A percentile compares a stretch with the other conserved stretches of the same genome.
Evolutionary conservation across 2,329 filamentous ascomycete genomes (phyloP).

Genomic region (Fusarium sp.): DNA sequence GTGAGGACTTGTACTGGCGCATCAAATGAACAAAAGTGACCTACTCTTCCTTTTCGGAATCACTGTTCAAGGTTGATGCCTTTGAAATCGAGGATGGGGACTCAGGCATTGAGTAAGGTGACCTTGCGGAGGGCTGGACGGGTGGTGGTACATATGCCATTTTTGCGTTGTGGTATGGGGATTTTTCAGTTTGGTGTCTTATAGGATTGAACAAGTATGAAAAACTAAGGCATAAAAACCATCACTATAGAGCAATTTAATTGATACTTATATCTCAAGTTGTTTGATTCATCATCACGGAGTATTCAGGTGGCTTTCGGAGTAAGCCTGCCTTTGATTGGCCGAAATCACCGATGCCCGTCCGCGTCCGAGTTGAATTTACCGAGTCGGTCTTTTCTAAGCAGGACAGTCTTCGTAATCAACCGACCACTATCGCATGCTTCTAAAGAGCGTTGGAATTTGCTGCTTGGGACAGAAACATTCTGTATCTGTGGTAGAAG

Average conservation of each 20-base stretch:
- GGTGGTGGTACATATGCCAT: neutral
- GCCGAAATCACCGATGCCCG: neutral
- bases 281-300: neutral
- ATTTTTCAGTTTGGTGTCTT: neutral
- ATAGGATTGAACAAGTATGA: neutral
- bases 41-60: neutral
- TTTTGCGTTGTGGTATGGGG: neutral
- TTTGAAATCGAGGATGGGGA: neutral
- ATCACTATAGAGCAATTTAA: neutral
- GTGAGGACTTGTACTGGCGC: neutral
- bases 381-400: neutral
- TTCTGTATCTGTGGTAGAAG: neutral
- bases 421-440: neutral
- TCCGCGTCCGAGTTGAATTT: neutral
- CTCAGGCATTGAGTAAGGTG: neutral
- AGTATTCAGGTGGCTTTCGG: neutral
- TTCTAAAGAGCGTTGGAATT: neutral
- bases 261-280: neutral
- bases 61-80: neutral
- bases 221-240: neutral
- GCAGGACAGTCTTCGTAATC: neutral
- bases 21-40: neutral
- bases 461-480: neutral
- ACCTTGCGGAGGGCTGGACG: neutral
- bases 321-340: neutral